Conservation (phyloP, 352 stramenopile genomes). For the Globisporangium irregulare region DNA sequence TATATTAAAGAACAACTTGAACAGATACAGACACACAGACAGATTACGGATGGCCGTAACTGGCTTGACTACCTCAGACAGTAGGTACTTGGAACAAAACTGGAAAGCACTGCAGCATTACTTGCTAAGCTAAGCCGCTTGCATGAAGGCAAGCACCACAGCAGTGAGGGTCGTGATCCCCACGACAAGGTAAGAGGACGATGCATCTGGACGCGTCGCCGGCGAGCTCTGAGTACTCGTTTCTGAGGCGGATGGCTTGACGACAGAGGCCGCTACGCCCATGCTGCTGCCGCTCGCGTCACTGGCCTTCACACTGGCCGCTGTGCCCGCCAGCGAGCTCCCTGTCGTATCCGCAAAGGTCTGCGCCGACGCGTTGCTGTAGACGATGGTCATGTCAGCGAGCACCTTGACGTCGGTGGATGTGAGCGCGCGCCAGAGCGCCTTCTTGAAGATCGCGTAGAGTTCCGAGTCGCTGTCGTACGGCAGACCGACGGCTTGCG, state of each 20-base stretch:
- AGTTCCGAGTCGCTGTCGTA: constrained; percentile 49
- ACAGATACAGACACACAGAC: neutral
- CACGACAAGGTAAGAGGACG: neutral
- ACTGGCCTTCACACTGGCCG: constrained; percentile 25
- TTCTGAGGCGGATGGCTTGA: constrained; percentile 11
- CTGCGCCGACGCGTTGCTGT: constrained; percentile 19
- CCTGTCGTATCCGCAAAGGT: constrained; percentile 30
- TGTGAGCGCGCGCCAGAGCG: constrained; percentile 31
- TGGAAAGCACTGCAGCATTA: neutral
- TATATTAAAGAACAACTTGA: neutral
- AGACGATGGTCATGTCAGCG: constrained; percentile 37
- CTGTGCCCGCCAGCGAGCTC: constrained; percentile 29
- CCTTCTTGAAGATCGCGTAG: constrained; percentile 46
- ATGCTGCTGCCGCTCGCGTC: constrained; percentile 9
- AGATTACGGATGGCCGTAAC: neutral
- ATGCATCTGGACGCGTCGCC: neutral
- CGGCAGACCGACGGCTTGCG: constrained; percentile 37
- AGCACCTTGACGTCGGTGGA: constrained; percentile 40
- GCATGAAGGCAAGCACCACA: neutral
- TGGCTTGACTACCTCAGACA: neutral
- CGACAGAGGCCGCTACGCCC: neutral
- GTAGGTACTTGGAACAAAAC: neutral
- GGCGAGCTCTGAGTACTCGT: constrained; percentile 20
- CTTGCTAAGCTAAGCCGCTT: neutral
- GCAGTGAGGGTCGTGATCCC: neutral